Percentiles rank a stretch among this genome's conserved stretches.
Evolutionary conservation across 345 rosid species (phyloP).

Genomic region (Pistacia atlantica): DNA sequence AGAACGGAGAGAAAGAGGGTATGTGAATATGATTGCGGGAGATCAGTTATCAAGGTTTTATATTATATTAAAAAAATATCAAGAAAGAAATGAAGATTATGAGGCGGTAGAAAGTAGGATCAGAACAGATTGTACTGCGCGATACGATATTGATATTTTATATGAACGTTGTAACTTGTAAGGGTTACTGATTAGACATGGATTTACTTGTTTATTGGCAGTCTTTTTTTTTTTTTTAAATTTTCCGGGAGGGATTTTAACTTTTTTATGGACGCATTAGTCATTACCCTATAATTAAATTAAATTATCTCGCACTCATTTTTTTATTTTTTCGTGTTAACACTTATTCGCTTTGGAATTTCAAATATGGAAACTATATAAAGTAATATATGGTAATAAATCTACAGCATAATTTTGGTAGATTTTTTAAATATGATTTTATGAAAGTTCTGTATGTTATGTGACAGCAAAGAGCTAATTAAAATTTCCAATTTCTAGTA

Average conservation of each 20-base stretch:
- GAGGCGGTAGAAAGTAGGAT: constrained; percentile 6
- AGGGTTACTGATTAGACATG: not conserved
- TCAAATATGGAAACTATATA: too few relatives aligned
- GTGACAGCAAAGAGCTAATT: too few relatives aligned
- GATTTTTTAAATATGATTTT: too few relatives aligned
- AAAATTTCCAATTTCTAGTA: too few relatives aligned
- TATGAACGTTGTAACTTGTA: not conserved
- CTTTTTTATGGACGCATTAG: not conserved
- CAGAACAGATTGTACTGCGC: not conserved
- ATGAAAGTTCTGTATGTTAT: too few relatives aligned
- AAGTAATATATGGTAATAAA: too few relatives aligned
- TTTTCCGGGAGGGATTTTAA: not conserved
- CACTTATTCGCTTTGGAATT: too few relatives aligned
- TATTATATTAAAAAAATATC: not conserved
- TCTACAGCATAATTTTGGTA: too few relatives aligned
- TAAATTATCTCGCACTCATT: too few relatives aligned
- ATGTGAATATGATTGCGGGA: constrained; percentile 36
- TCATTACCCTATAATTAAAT: not conserved
- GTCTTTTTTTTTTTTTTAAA: not conserved
- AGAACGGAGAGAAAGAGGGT: constrained; percentile 18
- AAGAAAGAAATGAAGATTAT: not conserved
- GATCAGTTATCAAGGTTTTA: constrained; percentile 27
- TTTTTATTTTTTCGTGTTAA: too few relatives aligned
- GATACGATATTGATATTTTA: not conserved
- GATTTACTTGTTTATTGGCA: not conserved